A percentile compares a stretch with the other conserved stretches of the same genome.
Evolutionary conservation across 345 rosid genomes (phyloP).

Genomic region (Trapa bicornis): DNA sequence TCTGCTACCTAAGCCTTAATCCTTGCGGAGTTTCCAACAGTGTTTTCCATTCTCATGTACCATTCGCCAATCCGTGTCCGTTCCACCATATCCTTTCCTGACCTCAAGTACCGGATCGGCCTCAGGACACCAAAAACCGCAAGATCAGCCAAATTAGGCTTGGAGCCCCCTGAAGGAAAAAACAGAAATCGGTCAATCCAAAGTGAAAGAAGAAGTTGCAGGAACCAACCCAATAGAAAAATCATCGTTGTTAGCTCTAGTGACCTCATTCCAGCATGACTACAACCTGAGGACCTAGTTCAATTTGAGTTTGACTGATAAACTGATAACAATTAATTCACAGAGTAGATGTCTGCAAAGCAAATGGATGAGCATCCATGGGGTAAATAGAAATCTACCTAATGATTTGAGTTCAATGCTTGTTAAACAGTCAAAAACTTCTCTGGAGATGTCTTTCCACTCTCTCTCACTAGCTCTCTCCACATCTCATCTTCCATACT

Average conservation of each 20-base stretch:
- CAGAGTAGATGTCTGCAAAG: no score
- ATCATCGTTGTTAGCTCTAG: no score
- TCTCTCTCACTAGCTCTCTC: neutral
- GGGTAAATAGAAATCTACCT: neutral
- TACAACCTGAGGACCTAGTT: no score
- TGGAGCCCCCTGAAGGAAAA: conserved; percentile 33
- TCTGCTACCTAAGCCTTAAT: conserved; percentile 15
- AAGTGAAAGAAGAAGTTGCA: neutral
- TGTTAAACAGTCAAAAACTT: neutral
- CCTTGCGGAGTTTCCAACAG: conserved; percentile 41
- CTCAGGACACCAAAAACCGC: conserved; percentile 56
- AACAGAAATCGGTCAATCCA: neutral
- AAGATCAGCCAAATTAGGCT: conserved; percentile 58
- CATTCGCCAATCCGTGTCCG: conserved; percentile 54
- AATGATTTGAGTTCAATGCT: neutral
- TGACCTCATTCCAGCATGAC: no score
- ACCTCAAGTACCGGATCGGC: conserved; percentile 48
- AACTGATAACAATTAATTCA: no score
- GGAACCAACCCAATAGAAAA: no score
- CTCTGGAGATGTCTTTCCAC: neutral
- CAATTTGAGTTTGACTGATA: no score
- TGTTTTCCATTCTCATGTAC: conserved; percentile 53
- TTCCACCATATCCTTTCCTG: conserved; percentile 65
- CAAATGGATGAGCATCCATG: neutral
- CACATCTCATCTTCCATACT: neutral